Conservation (phyloP, 371 early-diverging fungal genomes). For the Syncephalastrum racemosum region DNA sequence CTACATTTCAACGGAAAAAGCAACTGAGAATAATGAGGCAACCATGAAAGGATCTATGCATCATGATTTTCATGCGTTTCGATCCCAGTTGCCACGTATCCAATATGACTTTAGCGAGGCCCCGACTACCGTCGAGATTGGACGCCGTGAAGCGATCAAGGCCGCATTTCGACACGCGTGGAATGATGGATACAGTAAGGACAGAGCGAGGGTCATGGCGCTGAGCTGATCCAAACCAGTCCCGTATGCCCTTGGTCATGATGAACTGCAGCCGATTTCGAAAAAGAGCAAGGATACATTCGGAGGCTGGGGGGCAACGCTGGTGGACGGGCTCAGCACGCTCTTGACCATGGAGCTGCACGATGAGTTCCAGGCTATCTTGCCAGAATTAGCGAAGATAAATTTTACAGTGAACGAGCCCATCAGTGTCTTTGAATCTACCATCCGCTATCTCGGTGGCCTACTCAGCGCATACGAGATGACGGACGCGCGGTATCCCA, state of each 20-base stretch:
- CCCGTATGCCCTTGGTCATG: conserved; percentile 56
- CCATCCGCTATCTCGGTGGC: conserved; percentile 90
- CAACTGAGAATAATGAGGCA: conserved; percentile 4
- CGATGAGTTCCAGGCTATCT: conserved; percentile 65
- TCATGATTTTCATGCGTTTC: conserved; percentile 1
- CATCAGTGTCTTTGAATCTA: conserved; percentile 83
- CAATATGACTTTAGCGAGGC: conserved; percentile 17
- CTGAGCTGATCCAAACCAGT: conserved; percentile 8
- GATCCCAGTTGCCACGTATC: conserved; percentile 13
- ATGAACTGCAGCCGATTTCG: conserved; percentile 55
- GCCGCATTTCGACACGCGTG: conserved; percentile 19
- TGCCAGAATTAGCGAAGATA: conserved; percentile 53
- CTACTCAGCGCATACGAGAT: conserved; percentile 81
- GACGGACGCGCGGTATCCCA: conserved; percentile 31
- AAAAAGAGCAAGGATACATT: conserved; percentile 58
- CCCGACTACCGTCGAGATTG: conserved; percentile 12
- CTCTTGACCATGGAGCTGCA: conserved; percentile 74
- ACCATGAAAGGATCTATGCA: conserved; percentile 1
- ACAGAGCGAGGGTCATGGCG: background rate
- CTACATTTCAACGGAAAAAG: conserved; percentile 10
- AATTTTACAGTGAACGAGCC: conserved; percentile 39
- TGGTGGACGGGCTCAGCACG: conserved; percentile 85
- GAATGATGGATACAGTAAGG: conserved; percentile 5
- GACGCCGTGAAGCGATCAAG: conserved; percentile 30
- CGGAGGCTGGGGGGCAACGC: conserved; percentile 75